These are phyloP conservation scores for Pseudogymnoascus sp. DNA, from an alignment of 2,329 filamentous ascomycete species.

Conservation along the genomic window DNA sequence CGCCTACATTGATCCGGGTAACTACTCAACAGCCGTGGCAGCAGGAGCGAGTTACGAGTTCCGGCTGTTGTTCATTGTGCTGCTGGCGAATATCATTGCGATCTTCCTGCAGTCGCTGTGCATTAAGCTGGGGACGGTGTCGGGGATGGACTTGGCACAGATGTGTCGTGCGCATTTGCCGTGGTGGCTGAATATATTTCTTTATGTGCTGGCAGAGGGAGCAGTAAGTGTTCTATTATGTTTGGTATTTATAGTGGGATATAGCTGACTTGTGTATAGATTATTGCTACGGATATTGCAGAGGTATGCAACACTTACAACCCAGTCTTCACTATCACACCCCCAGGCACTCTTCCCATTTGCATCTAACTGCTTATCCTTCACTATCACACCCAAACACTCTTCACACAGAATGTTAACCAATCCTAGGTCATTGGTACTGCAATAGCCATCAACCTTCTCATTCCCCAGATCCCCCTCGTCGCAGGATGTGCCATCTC, in stretches of 20 bases:
- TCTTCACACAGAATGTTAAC: neutral
- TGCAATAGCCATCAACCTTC: conserved; percentile 61
- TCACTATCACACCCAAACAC: neutral
- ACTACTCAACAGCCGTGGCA: conserved; percentile 51
- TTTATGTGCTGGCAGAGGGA: conserved; percentile 45
- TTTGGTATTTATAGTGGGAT: neutral
- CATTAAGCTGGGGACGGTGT: conserved; percentile 43
- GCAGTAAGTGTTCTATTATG: conserved; percentile 23
- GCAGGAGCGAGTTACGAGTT: conserved; percentile 48
- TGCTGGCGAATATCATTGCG: conserved; percentile 51
- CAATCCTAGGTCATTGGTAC: conserved; percentile 55
- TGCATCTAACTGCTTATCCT: neutral
- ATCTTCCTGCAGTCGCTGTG: conserved; percentile 51
- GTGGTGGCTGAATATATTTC: conserved; percentile 42
- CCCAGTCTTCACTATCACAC: neutral
- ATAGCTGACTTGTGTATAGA: conserved; percentile 18
- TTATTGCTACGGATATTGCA: conserved; percentile 48
- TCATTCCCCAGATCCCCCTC: conserved; percentile 56
- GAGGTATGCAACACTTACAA: conserved; percentile 28
- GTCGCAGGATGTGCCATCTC: conserved; percentile 63
- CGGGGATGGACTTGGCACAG: conserved; percentile 44
- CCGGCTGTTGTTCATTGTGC: conserved; percentile 47
- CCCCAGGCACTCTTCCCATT: neutral
- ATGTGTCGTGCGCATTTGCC: conserved; percentile 44
- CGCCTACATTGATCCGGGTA: conserved; percentile 39